Evolutionary conservation across 805 yeast species (phyloP), one percentile per base, ranked within the genome.

Genomic region (Kuraishia piskuri): DNA sequence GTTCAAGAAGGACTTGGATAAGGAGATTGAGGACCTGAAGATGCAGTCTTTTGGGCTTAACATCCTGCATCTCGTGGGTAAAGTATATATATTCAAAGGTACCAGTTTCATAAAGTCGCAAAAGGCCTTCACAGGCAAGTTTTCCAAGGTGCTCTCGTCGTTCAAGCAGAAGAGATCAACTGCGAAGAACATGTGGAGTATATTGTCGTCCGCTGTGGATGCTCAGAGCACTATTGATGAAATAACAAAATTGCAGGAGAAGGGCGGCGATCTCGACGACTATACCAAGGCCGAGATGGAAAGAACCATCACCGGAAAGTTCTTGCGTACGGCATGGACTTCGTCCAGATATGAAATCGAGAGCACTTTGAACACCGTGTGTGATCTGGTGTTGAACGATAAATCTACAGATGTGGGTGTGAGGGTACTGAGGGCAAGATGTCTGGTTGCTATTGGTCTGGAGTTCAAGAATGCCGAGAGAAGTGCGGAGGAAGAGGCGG

Each of bases 31-130:
- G 63, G 73, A 83, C 25, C 73, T 88, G 58, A 87, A 86, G 60
- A 79, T 85, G 82, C 94, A 88, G 66, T 86, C 92, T 22, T 88
- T 88, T 68, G 95, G 95, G n/a, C 68, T 86, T 31, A 90, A 88
- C 62, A 86, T 88, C 37, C 75, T 88, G 50, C 94, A 88, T 60
- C 78, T 88, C 0, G 78, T 88, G 53, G 95, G 94, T 22, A 76
- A 79, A 52, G 79, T 84, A 2, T 88, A 88, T 63, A 71, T 75
- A 56, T 77, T 84, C 61, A 85, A 86, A 63, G 85, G 83, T 24
- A 77, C 77, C 54, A 79, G 86, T 20, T 84, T 78, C 56, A 66
- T 87, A 46, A 86, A 85, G 59, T 78, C 86, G 8, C 90, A 84
- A 59, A 76, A 76, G 60, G 87, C 88, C 1, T 70, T 86, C 61